Conservation (phyloP, 2,329 filamentous ascomycete species). For the Beauveria scarabaeidicola region DNA sequence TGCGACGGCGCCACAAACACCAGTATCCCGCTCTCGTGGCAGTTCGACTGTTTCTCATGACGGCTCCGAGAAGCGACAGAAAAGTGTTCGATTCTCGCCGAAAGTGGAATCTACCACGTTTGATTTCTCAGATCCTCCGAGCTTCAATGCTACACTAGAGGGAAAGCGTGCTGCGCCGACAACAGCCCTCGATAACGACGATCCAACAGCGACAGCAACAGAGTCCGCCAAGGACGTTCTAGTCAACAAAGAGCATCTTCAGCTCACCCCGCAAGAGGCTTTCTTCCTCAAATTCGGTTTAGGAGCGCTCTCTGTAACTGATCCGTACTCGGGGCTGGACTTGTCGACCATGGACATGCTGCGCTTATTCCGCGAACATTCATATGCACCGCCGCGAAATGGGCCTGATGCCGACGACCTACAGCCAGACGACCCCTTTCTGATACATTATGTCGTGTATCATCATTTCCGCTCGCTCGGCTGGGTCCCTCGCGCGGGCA, state of each 20-base stretch:
- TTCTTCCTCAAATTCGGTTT: slow-evolving; percentile 83
- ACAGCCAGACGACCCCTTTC: slow-evolving; percentile 71
- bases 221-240: slow-evolving; percentile 17
- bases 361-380: slow-evolving; percentile 57
- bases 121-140: slow-evolving; percentile 42
- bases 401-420: slow-evolving; percentile 33
- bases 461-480: slow-evolving; percentile 94
- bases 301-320: slow-evolving; percentile 59
- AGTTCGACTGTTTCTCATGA: slow-evolving; percentile 1
- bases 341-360: slow-evolving; percentile 53
- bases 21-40: slow-evolving; percentile 3
- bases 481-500: slow-evolving; percentile 85
- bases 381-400: slow-evolving; percentile 54
- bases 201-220: slow-evolving; percentile 9
- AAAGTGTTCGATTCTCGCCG: slow-evolving; percentile 64
- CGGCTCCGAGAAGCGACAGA: slow-evolving; percentile 34
- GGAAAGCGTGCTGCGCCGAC: slow-evolving; percentile 13
- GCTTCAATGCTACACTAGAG: slow-evolving; percentile 26
- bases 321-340: slow-evolving; percentile 34
- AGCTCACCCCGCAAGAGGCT: slow-evolving; percentile 80
- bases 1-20: not conserved
- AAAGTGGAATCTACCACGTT: slow-evolving; percentile 58
- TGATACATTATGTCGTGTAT: slow-evolving; percentile 81
- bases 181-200: slow-evolving; percentile 13
- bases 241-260: slow-evolving; percentile 69